These are phyloP conservation scores for Gryganskiella cystojenkinii DNA, from an alignment of 192 early-diverging fungal species.

Conservation along the genomic window DNA sequence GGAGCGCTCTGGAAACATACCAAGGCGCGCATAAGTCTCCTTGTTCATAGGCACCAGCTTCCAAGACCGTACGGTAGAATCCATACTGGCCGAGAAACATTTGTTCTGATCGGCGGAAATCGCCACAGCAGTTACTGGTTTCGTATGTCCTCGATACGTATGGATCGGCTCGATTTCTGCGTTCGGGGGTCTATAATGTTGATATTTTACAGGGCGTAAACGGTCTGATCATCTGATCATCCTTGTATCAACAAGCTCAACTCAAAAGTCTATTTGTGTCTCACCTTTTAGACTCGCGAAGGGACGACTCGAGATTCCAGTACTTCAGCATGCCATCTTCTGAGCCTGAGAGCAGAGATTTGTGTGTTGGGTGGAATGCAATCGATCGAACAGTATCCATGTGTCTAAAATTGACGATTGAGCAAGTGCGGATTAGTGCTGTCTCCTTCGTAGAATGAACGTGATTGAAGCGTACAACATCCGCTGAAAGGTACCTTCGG, in stretches of 20 bases:
- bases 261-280: neutral
- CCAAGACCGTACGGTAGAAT: conserved; percentile 82
- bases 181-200: conserved; percentile 17
- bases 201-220: neutral
- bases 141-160: conserved; percentile 84
- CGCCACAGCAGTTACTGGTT: conserved; percentile 73
- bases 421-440: neutral
- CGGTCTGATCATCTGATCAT: neutral
- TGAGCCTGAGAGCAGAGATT: conserved; percentile 74
- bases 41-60: conserved; percentile 63
- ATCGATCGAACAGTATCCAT: conserved; percentile 45
- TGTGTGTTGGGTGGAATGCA: conserved; percentile 56
- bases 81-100: conserved; percentile 78
- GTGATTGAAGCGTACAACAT: too few species aligned
- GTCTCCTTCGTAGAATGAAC: neutral
- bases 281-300: conserved; percentile 45
- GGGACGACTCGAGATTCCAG: conserved; percentile 71
- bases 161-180: conserved; percentile 73
- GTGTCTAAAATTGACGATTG: conserved; percentile 13
- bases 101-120: conserved; percentile 68
- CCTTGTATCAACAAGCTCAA: too few species aligned
- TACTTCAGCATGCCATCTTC: conserved; percentile 88
- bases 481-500: conserved; percentile 30
- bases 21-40: conserved; percentile 65
- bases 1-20: conserved; percentile 27